These are phyloP conservation scores for Podaxis sp. DNA, from an alignment of 768 basidiomycete species.

Conservation along the genomic window DNA sequence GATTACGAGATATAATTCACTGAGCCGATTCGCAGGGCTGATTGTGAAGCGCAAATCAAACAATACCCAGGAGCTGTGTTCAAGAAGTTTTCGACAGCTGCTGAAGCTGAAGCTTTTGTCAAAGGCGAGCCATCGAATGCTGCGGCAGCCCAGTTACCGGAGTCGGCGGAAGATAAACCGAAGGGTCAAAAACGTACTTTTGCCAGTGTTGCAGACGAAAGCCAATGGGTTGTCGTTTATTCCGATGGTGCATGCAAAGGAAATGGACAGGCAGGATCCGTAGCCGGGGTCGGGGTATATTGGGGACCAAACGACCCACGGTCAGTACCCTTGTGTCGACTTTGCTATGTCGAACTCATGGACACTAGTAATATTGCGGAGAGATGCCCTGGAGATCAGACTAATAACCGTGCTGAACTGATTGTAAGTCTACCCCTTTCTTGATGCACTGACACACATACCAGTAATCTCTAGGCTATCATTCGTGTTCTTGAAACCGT, in stretches of 20 bases:
- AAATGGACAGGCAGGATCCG: conserved; percentile 67
- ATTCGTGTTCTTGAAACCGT: conserved; percentile 76
- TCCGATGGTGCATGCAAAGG: conserved; percentile 86
- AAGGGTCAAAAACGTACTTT: conserved; percentile 3
- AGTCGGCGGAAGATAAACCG: conserved; percentile 12
- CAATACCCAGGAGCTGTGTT: conserved; percentile 60
- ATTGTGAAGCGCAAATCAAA: conserved; percentile 68
- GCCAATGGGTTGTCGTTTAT: conserved; percentile 59
- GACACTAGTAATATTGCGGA: conserved; percentile 73
- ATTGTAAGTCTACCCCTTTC: conserved; percentile 48
- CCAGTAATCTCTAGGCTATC: conserved; percentile 60
- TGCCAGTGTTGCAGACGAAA: conserved; percentile 28
- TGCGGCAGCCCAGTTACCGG: background rate
- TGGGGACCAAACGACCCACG: conserved; percentile 73
- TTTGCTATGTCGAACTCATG: background rate
- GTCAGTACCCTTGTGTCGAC: conserved; percentile 31
- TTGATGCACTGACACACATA: background rate
- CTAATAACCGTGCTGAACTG: conserved; percentile 88
- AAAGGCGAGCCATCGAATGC: conserved; percentile 16
- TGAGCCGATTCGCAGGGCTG: conserved; percentile 51
- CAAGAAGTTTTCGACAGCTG: conserved; percentile 62
- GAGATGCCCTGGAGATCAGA: conserved; percentile 79
- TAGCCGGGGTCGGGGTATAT: conserved; percentile 89
- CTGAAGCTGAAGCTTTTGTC: conserved; percentile 62
- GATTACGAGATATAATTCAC: background rate